Percentiles rank a stretch among this genome's conserved stretches.
Evolutionary conservation across 495 filamentous ascomycete species (phyloP).

Genomic region (Neurospora discreta): DNA sequence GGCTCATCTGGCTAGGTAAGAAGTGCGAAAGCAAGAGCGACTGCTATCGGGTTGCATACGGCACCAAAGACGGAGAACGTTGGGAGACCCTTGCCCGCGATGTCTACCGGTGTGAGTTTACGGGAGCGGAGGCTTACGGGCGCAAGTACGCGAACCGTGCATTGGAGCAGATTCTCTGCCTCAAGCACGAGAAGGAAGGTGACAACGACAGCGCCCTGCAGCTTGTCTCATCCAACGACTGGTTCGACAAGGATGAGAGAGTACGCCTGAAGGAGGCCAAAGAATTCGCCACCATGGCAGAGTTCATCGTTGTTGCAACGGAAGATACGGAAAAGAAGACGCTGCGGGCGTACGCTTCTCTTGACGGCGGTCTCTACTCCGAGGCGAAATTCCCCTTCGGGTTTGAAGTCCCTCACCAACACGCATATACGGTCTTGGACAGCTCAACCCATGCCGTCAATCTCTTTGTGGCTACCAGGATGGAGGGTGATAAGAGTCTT

Average conservation of each 20-base stretch:
- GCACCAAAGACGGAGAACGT: conserved; percentile 59
- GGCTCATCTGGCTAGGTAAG: conserved; percentile 82
- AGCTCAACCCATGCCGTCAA: conserved; percentile 89
- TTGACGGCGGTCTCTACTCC: conserved; percentile 74
- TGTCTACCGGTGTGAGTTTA: conserved; percentile 73
- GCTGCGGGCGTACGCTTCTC: conserved; percentile 66
- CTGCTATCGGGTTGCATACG: conserved; percentile 62
- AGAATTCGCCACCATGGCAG: conserved; percentile 83
- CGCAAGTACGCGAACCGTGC: conserved; percentile 49
- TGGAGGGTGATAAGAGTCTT: conserved; percentile 46
- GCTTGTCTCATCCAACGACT: conserved; percentile 63
- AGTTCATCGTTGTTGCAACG: conserved; percentile 86
- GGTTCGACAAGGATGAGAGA: conserved; percentile 46
- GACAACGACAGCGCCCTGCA: conserved; percentile 49
- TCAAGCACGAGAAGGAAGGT: conserved; percentile 55
- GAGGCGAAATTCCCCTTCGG: conserved; percentile 75
- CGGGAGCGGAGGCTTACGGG: conserved; percentile 44
- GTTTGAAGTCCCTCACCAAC: conserved; percentile 60
- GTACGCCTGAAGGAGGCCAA: conserved; percentile 57
- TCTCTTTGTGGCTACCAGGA: conserved; percentile 73
- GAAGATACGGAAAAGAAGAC: conserved; percentile 52
- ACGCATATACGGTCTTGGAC: conserved; percentile 84
- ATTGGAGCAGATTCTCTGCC: conserved; percentile 68
- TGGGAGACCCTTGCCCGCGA: conserved; percentile 61
- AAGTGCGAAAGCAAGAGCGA: conserved; percentile 36